phyloP scores from a whole-genome alignment of 352 stramenopile genomes.

The Blastocystis hominis region DNA sequence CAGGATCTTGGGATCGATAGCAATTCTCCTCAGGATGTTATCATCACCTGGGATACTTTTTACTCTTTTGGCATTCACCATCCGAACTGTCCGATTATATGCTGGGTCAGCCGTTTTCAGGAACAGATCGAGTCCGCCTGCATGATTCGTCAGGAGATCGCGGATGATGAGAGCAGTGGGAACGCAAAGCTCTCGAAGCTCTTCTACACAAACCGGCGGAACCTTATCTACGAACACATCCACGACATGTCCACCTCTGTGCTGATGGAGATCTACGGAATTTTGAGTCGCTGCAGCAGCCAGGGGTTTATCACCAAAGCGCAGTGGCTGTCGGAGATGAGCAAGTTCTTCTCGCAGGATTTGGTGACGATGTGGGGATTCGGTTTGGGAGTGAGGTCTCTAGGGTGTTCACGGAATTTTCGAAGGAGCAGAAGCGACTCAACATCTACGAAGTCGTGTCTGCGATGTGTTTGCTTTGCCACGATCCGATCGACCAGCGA shows the following conservation, averaged over 20 bases:
- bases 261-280: conserved; percentile 48
- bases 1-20: background rate
- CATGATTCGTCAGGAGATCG: background rate
- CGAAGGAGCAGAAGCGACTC: conserved; percentile 23
- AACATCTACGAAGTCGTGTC: conserved; percentile 13
- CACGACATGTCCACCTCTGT: conserved; percentile 30
- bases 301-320: conserved; percentile 46
- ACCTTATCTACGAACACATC: conserved; percentile 37
- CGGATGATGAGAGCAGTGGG: background rate
- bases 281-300: background rate
- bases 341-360: conserved; percentile 45
- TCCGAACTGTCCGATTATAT: conserved; percentile 40
- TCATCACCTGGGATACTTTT: conserved; percentile 25
- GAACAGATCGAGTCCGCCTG: conserved; percentile 13
- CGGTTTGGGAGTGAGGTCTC: background rate
- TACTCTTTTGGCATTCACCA: background rate
- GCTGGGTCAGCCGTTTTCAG: conserved; percentile 9
- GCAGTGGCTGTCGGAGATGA: conserved; percentile 51
- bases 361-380: background rate
- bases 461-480: conserved; percentile 48
- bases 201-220: conserved; percentile 24
- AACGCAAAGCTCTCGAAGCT: conserved; percentile 6
- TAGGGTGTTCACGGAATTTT: conserved; percentile 50
- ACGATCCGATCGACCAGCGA: conserved; percentile 21
- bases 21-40: background rate